These are phyloP conservation scores for Centella asiatica DNA, from an alignment of 129 eudicot species.

Conservation along the genomic window DNA sequence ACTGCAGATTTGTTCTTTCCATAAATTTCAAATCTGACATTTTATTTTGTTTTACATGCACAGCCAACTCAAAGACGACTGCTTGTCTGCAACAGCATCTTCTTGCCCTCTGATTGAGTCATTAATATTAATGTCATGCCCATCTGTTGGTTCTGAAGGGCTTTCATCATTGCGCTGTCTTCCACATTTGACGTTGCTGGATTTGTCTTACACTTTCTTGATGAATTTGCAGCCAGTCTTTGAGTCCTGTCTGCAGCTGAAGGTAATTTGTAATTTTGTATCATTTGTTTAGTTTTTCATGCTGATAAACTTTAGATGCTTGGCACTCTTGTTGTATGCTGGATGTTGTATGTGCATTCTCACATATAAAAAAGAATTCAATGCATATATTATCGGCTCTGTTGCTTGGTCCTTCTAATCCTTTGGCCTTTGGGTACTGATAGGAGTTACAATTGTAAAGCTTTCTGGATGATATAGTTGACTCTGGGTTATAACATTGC, in stretches of 20 bases:
- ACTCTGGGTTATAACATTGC: not conserved
- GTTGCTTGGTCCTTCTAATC: not conserved
- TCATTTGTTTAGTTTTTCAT: no score
- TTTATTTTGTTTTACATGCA: slow-evolving; percentile 11
- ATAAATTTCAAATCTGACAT: not conserved
- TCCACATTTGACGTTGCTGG: slow-evolving; percentile 70
- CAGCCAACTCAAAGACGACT: slow-evolving; percentile 90
- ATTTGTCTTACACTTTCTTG: slow-evolving; percentile 87
- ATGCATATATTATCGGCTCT: no score
- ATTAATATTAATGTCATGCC: slow-evolving; percentile 88
- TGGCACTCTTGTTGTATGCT: not conserved
- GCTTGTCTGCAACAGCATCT: slow-evolving; percentile 83
- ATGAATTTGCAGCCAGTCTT: slow-evolving; percentile 79
- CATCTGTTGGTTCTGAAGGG: slow-evolving; percentile 79
- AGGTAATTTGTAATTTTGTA: slow-evolving; percentile 34
- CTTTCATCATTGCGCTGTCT: slow-evolving; percentile 67
- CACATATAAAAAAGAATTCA: no score
- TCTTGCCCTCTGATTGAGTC: slow-evolving; percentile 85
- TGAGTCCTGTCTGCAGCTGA: slow-evolving; percentile 62
- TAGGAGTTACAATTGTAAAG: not conserved
- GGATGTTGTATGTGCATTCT: not conserved
- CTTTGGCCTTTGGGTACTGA: not conserved
- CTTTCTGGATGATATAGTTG: not conserved
- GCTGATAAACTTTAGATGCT: not conserved
- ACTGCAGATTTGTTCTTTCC: not conserved